Evolutionary conservation across 2,329 filamentous ascomycete genomes (phyloP), one percentile per base, ranked within the genome.

Genomic region (Davidsoniella virescens): DNA sequence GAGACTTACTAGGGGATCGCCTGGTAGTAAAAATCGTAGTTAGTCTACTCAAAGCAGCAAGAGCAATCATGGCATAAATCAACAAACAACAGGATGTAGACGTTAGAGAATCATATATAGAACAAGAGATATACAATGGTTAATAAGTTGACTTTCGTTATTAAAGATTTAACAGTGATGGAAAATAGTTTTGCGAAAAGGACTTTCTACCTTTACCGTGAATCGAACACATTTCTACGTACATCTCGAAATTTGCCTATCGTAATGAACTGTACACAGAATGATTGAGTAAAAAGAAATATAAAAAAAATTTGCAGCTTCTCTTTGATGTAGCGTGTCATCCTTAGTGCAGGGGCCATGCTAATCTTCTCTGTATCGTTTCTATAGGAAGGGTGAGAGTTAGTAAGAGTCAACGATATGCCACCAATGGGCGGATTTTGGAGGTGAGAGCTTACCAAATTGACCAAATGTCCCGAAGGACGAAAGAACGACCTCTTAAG

Each of bases 331-430:
- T 72, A 82, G 79, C 80, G 81, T 87, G 83, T 88, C 84, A 90
- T 88, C 84, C 84, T 90, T 90, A 88, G 84, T 79, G 74, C 76
- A 80, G 75, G 76, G 80, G 80, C 80, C 80, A 84, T 84, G 80
- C 81, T 84, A 83, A 81, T 81, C 75, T 81, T 81, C 77, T 81
- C 76, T 80, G 73, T 78, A 60, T 50, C 48, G 51, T 54, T 54
- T 51, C 49, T 54, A 25, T 52, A 16, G 20, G 26, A 5, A 16
- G 20, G 16, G 4, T 6, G 7, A 1, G 8, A 23, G 52, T 53
- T 53, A 53, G 52, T 45, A 20, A 25, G 18, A 4, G 18, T 23
- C 17, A 6, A 10, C 14, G 1, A 7, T 2, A 3, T 2, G 12
- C 5, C 29, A 17, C 4, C 12, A 9, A 25, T n/a, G 17, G 16